Conservation (phyloP, 1,139 yeast species). For the Geotrichum candidum region DNA sequence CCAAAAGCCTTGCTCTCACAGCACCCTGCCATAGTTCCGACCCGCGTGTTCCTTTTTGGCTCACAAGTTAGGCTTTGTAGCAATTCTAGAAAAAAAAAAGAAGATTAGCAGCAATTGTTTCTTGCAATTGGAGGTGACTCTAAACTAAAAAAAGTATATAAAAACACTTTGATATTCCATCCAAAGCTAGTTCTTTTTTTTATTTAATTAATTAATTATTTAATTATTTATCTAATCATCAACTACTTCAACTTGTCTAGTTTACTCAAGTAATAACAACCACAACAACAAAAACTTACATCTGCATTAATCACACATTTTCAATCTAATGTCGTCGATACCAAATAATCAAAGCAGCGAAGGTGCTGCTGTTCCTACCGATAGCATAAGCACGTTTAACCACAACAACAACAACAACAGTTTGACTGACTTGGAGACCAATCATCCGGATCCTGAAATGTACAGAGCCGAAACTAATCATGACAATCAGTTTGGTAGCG, state of each 20-base stretch:
- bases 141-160: not conserved
- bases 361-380: constrained; percentile 13
- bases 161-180: not conserved
- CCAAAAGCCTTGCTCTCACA: not conserved
- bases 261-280: not conserved
- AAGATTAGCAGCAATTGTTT: not conserved
- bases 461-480: constrained; percentile 14
- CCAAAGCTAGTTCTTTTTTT: not conserved
- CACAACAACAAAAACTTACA: not conserved
- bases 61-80: not conserved
- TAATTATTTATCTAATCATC: not conserved
- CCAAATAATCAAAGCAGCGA: not conserved
- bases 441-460: constrained; percentile 1
- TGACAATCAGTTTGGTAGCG: constrained; percentile 30
- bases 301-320: not conserved
- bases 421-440: not conserved
- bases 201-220: not conserved
- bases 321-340: not conserved
- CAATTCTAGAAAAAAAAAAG: not conserved
- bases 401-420: constrained; percentile 5
- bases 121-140: not conserved
- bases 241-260: not conserved
- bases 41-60: not conserved
- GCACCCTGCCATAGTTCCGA: not conserved
- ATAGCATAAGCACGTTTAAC: constrained; percentile 21